Evolutionary conservation across 2,329 filamentous ascomycete species (phyloP).

Genomic region (Trichoderma oligosporum): DNA sequence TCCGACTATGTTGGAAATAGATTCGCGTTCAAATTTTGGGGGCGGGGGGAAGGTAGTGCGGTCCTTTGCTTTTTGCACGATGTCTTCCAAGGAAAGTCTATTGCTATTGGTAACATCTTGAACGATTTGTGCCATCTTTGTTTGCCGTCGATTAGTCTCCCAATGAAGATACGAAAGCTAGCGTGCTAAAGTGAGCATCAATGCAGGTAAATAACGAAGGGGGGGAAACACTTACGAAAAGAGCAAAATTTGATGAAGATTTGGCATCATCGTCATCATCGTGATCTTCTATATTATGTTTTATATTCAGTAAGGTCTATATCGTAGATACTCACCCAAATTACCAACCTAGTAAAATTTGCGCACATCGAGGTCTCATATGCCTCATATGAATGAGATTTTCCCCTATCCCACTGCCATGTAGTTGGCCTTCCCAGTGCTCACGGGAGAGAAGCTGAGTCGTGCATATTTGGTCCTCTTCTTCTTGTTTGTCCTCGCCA

Average conservation of each 20-base stretch:
- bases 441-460: background rate
- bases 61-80: no score
- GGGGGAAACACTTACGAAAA: background rate
- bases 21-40: background rate
- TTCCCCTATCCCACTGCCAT: background rate
- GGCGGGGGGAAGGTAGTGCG: no score
- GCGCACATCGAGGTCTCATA: background rate
- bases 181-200: background rate
- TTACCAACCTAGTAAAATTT: background rate
- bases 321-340: background rate
- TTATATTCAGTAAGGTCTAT: no score
- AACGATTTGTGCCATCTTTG: background rate
- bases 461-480: background rate
- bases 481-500: background rate
- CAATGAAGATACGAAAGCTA: background rate
- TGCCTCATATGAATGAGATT: background rate
- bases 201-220: background rate
- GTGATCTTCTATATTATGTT: background rate
- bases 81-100: no score
- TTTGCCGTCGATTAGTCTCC: background rate
- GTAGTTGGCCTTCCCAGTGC: background rate
- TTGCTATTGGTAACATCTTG: no score
- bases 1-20: background rate
- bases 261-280: no score
- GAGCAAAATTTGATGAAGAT: background rate